Conservation (phyloP, 2,329 filamentous ascomycete genomes). For the Phaeosphaeriaceae sp. region DNA sequence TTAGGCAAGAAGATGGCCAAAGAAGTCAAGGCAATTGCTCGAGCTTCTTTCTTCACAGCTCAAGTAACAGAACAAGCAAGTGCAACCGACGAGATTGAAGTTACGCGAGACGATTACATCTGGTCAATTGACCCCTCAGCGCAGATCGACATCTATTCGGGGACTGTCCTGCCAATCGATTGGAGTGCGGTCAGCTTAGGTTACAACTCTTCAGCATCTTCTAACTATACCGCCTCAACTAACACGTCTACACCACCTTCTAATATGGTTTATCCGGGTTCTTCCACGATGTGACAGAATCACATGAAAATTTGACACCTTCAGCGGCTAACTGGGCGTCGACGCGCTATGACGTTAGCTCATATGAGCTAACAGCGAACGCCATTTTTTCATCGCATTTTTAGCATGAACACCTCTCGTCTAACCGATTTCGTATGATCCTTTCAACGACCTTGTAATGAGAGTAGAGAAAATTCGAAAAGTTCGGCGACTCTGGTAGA, state of each 20-base stretch:
- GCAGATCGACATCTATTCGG: constrained; percentile 29
- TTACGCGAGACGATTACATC: constrained; percentile 23
- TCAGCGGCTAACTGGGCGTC: too few relatives aligned
- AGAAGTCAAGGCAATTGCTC: constrained; percentile 59
- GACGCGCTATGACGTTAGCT: too few relatives aligned
- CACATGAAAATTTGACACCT: too few relatives aligned
- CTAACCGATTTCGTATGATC: too few relatives aligned
- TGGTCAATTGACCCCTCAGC: constrained; percentile 23
- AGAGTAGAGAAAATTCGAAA: too few relatives aligned
- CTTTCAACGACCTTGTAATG: too few relatives aligned
- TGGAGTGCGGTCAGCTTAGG: constrained; percentile 14
- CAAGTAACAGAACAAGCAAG: neutral
- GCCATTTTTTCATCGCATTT: too few relatives aligned
- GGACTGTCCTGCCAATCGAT: constrained; percentile 24
- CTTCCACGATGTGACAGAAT: neutral
- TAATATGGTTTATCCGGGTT: neutral
- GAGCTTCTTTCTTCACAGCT: neutral
- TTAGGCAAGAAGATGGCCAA: constrained; percentile 70
- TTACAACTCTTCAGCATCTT: constrained; percentile 12
- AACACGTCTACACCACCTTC: neutral
- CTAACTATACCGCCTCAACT: neutral
- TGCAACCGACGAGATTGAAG: constrained; percentile 15
- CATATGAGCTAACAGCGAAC: too few relatives aligned
- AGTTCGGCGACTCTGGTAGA: too few relatives aligned
- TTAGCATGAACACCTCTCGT: too few relatives aligned